Percentiles rank a stretch among this genome's conserved stretches.
Evolutionary conservation across 108 stramenopile genomes (phyloP).

Genomic region (Heterococcus sp.): DNA sequence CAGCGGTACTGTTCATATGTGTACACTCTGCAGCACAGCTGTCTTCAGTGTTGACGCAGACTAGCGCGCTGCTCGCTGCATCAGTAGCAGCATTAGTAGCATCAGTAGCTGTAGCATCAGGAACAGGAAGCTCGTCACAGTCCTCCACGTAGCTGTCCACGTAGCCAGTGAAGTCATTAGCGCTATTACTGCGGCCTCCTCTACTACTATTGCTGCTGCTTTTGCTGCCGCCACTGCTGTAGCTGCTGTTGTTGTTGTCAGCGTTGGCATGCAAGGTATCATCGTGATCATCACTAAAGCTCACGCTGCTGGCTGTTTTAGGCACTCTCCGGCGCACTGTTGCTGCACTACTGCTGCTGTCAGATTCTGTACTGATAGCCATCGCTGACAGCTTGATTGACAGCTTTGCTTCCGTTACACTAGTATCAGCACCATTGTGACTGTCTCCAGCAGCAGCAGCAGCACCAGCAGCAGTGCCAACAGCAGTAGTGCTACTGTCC

Average conservation of each 20-base stretch:
- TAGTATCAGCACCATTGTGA: neutral
- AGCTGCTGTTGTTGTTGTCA: neutral
- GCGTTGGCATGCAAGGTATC: neutral
- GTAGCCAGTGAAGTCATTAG: neutral
- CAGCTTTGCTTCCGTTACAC: neutral
- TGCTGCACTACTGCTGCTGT: neutral
- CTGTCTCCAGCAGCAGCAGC: too few species aligned
- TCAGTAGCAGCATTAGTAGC: too few species aligned
- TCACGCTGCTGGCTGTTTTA: neutral
- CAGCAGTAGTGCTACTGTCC: too few species aligned
- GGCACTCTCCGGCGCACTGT: neutral
- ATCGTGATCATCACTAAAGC: neutral
- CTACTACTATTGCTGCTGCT: neutral
- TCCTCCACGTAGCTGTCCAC: too few species aligned
- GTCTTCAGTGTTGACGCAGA: neutral
- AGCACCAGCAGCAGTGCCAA: too few species aligned
- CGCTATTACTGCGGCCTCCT: neutral
- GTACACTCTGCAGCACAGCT: neutral
- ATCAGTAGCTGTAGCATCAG: too few species aligned
- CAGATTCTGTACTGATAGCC: neutral
- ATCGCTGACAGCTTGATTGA: neutral
- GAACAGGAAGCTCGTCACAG: neutral
- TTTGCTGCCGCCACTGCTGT: neutral
- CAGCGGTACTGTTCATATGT: too few species aligned
- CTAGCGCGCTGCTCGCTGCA: too few species aligned